These are phyloP conservation scores for Xylaria venustula DNA, from an alignment of 495 filamentous ascomycete genomes.

Conservation along the genomic window DNA sequence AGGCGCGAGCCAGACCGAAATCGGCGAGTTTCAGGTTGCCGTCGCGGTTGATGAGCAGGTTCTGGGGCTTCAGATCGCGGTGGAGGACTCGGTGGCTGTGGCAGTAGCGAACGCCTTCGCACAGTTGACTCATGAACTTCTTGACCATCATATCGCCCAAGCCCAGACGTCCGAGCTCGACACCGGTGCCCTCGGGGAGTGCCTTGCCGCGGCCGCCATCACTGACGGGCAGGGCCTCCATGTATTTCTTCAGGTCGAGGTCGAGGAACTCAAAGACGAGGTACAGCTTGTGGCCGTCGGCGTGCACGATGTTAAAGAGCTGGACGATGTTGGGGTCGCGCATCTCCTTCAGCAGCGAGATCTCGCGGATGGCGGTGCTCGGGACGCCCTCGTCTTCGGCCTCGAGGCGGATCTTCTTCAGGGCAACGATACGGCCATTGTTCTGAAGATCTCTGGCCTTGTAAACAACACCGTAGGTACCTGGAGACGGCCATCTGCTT, in stretches of 20 bases:
- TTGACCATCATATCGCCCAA: slow-evolving; percentile 90
- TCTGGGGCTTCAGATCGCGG: slow-evolving; percentile 97
- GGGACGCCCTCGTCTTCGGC: slow-evolving; percentile 97
- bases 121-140: slow-evolving; percentile 95
- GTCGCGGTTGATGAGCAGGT: slow-evolving; percentile 89
- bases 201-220: slow-evolving; percentile 89
- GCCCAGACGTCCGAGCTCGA: slow-evolving; percentile 67
- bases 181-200: slow-evolving; percentile 72
- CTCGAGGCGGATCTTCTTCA: slow-evolving; percentile 98
- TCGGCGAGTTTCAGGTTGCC: slow-evolving; percentile 97
- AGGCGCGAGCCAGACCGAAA: slow-evolving; percentile 94
- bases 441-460: slow-evolving; percentile 82
- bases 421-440: slow-evolving; percentile 78
- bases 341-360: slow-evolving; percentile 95
- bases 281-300: slow-evolving; percentile 94
- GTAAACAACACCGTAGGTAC: slow-evolving; percentile 92
- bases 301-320: slow-evolving; percentile 92
- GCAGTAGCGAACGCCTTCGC: slow-evolving; percentile 89
- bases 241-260: slow-evolving; percentile 95
- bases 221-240: slow-evolving; percentile 90
- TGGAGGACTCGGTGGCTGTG: slow-evolving; percentile 94
- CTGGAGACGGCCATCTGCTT: slow-evolving; percentile 39
- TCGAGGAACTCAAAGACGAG: slow-evolving; percentile 95
- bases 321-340: slow-evolving; percentile 92
- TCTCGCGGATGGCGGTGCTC: slow-evolving; percentile 94